Evolutionary conservation across 169 alveolate species (phyloP).

Genomic region (Plasmodium coatneyi): DNA sequence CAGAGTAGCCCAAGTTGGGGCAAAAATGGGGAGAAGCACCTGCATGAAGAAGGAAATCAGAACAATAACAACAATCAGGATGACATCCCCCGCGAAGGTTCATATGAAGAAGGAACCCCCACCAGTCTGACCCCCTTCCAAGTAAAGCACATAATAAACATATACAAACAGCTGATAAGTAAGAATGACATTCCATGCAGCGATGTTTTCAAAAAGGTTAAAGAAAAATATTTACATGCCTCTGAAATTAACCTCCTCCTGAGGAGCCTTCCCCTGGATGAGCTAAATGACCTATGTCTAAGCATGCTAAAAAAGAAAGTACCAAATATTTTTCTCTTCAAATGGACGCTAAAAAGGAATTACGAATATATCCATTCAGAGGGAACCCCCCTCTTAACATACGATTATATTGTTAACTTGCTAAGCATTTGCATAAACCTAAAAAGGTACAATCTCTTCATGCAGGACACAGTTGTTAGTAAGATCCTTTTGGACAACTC

Average conservation of each 20-base stretch:
- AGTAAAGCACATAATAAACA: slow-evolving; percentile 26
- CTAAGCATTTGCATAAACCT: slow-evolving; percentile 10
- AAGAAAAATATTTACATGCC: slow-evolving; percentile 47
- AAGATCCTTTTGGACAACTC: slow-evolving; percentile 25
- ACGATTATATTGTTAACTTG: slow-evolving; percentile 31
- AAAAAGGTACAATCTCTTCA: slow-evolving; percentile 48
- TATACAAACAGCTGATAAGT: slow-evolving; percentile 43
- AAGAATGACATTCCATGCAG: slow-evolving; percentile 17
- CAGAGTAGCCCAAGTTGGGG: neutral
- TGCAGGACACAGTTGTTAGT: slow-evolving; percentile 12
- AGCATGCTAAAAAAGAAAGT: slow-evolving; percentile 47
- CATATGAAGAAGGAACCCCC: neutral
- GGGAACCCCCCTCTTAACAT: neutral
- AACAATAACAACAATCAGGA: neutral
- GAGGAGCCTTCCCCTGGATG: slow-evolving; percentile 30
- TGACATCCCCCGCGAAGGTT: neutral
- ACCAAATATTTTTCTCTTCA: slow-evolving; percentile 40
- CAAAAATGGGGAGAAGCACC: neutral
- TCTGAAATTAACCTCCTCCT: slow-evolving; percentile 28
- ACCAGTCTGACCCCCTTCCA: neutral
- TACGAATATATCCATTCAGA: slow-evolving; percentile 30
- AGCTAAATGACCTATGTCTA: slow-evolving; percentile 57
- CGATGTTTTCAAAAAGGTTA: slow-evolving; percentile 40
- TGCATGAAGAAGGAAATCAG: neutral
- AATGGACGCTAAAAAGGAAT: slow-evolving; percentile 24